Evolutionary conservation across 2,329 filamentous ascomycete species (phyloP), one percentile per base, ranked within the genome.

Genomic region (Neoascochyta sp.): DNA sequence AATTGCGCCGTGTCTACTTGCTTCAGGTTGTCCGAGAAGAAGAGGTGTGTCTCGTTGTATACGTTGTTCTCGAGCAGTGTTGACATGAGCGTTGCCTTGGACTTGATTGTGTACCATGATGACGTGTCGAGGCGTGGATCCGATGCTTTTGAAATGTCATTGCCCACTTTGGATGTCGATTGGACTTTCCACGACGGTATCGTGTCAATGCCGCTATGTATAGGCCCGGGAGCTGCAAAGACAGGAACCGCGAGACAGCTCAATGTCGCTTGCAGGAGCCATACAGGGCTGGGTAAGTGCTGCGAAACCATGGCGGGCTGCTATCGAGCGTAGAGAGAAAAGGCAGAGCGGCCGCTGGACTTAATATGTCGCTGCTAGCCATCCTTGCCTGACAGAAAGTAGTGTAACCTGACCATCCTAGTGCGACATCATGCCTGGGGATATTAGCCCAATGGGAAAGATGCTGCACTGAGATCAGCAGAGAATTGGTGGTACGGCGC

Each of bases 71-170:
- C 60, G n/a, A 81, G 50, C 3, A 81, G 59, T 16, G 75, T 74
- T 1, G 68, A 72, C 69, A 80, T 74, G 3, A 80, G 57, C 1
- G 77, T 80, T 35, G 67, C 73, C 9, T 66, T 67, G 1, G 74
- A 63, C 5, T 65, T 52, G 20, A 74, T 60, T 8, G 67, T 67
- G 41, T 75, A 57, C 77, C 77, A 80, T 25, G 63, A 60, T 1
- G 67, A 65, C 0, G 68, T 68, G 41, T 78, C 60, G 5, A 67
- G 17, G 15, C 21, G 22, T 6, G 39, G 33, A 4, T 34, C 33
- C 8, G 50, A 54, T 4, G 52, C 36, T 28, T 45, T 39, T 4
- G 39, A 20, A 3, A 29, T 34, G 29, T 54, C 47, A 18, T 45
- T 46, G 9, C 41, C 43, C n/a, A 35, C 31, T 22, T 42, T 33